phyloP scores from a whole-genome alignment of 345 rosid genomes.

The Citrus sinensis region DNA sequence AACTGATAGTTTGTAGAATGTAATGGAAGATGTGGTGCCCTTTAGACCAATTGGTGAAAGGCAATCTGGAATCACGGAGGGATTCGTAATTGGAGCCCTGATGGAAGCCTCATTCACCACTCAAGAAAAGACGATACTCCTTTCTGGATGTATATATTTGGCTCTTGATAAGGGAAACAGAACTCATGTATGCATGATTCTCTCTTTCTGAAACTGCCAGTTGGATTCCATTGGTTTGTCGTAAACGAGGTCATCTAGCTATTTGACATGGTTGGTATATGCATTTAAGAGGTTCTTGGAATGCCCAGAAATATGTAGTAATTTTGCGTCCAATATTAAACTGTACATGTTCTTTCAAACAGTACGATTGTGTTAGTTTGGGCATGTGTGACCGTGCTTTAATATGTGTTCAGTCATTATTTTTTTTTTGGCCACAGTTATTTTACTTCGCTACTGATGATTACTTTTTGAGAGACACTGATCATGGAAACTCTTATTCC shows the following conservation, averaged over 20 bases:
- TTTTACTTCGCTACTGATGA: background rate
- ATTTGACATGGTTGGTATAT: background rate
- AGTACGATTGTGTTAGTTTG: background rate
- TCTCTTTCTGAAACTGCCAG: background rate
- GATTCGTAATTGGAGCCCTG: background rate
- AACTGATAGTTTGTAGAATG: background rate
- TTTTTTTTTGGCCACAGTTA: background rate
- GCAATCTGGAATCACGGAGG: background rate
- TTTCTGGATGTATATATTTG: background rate
- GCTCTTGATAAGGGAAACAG: background rate
- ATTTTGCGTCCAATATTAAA: background rate
- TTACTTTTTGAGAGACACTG: background rate
- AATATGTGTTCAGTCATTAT: background rate
- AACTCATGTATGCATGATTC: background rate
- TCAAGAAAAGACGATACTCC: background rate
- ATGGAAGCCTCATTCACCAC: background rate
- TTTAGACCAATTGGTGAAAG: background rate
- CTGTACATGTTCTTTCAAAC: background rate
- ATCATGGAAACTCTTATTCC: background rate
- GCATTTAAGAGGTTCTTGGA: background rate
- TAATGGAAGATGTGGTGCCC: background rate
- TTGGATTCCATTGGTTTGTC: background rate
- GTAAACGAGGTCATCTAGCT: background rate
- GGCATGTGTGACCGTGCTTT: background rate
- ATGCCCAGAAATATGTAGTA: background rate